A percentile compares a stretch with the other conserved stretches of the same genome.
These are phyloP conservation scores for Fusarium circinatum DNA, from an alignment of 2,329 filamentous ascomycete species.

Conservation along the genomic window DNA sequence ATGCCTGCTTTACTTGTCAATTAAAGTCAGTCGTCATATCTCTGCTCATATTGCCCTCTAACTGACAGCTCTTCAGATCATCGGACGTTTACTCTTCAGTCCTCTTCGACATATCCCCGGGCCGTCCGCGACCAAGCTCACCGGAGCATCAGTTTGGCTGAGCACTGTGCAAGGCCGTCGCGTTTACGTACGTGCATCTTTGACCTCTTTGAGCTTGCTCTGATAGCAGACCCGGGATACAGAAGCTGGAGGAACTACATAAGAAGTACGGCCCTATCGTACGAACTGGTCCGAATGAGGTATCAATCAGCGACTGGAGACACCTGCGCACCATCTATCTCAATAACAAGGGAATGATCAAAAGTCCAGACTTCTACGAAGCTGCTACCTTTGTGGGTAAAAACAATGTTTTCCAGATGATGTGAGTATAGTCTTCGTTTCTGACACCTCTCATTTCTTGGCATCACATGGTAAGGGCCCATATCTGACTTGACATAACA, in stretches of 20 bases:
- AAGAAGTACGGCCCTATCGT: not conserved
- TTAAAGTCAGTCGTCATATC: not conserved
- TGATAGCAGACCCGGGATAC: accelerated
- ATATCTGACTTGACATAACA: not conserved
- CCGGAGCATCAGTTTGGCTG: not conserved
- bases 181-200: not conserved
- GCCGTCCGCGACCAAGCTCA: not conserved
- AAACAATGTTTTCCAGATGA: not conserved
- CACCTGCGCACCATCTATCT: not conserved
- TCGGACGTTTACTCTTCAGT: not conserved
- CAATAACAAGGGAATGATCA: not conserved
- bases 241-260: not conserved
- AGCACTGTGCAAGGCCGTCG: not conserved
- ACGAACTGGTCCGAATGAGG: not conserved
- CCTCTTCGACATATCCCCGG: not conserved
- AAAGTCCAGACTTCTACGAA: not conserved
- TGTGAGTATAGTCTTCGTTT: not conserved
- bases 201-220: accelerated
- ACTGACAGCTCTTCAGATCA: not conserved
- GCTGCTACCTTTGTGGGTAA: not conserved
- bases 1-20: not conserved
- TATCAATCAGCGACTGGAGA: not conserved
- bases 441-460: accelerated
- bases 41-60: accelerated
- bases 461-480: accelerated